Evolutionary conservation across 176 grass and related monocot genomes (phyloP), one percentile per base, ranked within the genome.

Genomic region (Carex pumila): DNA sequence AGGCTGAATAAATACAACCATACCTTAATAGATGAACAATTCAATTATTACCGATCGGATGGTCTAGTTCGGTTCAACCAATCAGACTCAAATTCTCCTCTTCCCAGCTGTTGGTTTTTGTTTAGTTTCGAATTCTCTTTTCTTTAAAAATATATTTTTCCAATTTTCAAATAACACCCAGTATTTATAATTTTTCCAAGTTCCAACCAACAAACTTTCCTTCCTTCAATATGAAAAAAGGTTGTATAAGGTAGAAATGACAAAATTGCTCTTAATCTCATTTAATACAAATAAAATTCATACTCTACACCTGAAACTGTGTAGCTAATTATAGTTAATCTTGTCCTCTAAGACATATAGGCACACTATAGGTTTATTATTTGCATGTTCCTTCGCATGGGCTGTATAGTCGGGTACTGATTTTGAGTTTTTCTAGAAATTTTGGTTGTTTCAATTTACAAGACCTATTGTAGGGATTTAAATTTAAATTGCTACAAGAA

Each of bases 1-100:
- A 92, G 56, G 60, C 85, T 95, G 85, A 93, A 98, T 83, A 95
- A 94, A 85, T 95, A 93, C 80, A 93, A 90, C 77, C 92, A 98
- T 79, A 80, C 86, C 87, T 89, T 87, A 57, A 98, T 98, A 57
- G 92, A 98, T 49, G 75, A 94, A 45, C 95, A 98, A 74, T 94
- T 98, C 85, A 80, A 82, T 25, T 94, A 93, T 81, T 98, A 94
- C 77, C 91, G 90, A 79, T 93, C 95, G 41, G 95, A 98, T 58
- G 92, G 95, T 82, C 89, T 94, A 71, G 36, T 93, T 61, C 91
- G 88, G 87, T 98, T 94, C 68, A 90, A 90, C 84, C 87, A 80
- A 41, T 92, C 95, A 9, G 73, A 84, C 30, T 87, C 78, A 67
- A 86, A 84, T 54, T 77, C 72, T 83, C 68, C 87, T 85, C 88